Conservation (phyloP, 805 yeast species). For the Candida methanosorbosa region DNA sequence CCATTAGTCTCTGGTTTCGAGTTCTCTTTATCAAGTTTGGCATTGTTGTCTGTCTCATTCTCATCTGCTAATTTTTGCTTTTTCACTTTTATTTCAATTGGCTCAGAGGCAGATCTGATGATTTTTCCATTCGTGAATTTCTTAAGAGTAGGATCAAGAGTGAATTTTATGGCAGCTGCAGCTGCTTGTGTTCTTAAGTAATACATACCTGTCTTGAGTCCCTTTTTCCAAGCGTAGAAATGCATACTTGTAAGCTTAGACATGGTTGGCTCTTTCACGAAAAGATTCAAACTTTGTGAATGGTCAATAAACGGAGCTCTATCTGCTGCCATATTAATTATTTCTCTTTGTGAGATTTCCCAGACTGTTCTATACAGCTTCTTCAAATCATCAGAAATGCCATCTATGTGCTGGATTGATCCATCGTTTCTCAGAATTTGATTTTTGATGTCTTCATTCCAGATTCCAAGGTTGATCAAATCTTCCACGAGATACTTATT, state of each 20-base stretch:
- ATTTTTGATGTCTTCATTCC: constrained; percentile 77
- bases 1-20: not conserved
- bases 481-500: constrained; percentile 82
- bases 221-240: constrained; percentile 98
- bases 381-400: constrained; percentile 69
- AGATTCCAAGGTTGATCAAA: constrained; percentile 69
- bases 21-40: not conserved
- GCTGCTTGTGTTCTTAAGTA: constrained; percentile 97
- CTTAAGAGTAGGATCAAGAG: constrained; percentile 55
- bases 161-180: constrained; percentile 91
- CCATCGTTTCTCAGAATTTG: constrained; percentile 72
- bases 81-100: too few species aligned
- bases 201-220: constrained; percentile 98
- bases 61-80: too few species aligned
- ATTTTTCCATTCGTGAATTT: too few species aligned
- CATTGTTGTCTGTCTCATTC: too few species aligned
- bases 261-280: constrained; percentile 85
- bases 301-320: constrained; percentile 75
- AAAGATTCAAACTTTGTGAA: constrained; percentile 88
- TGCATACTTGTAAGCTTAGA: constrained; percentile 97
- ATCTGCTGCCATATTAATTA: constrained; percentile 83
- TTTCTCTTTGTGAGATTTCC: constrained; percentile 84
- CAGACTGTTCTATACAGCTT: constrained; percentile 88
- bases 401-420: constrained; percentile 69
- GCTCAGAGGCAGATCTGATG: too few species aligned